Percentiles rank a stretch among this genome's conserved stretches.
phyloP scores from a whole-genome alignment of 2,329 filamentous ascomycete genomes.

The Apiospora aurea region DNA sequence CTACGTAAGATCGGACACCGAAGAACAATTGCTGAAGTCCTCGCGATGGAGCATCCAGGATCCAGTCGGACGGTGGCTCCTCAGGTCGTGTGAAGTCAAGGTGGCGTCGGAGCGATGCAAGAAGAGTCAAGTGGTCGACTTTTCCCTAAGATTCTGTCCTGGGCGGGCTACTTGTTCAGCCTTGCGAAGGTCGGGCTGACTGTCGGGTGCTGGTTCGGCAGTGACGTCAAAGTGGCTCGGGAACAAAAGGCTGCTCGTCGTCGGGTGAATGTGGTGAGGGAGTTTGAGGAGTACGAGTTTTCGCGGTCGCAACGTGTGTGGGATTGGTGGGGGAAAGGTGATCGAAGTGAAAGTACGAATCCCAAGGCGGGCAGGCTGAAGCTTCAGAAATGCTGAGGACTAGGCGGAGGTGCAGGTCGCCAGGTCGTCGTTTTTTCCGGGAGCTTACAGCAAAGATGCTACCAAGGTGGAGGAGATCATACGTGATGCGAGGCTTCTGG shows the following conservation, averaged over 20 bases:
- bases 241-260: background rate
- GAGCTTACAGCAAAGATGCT: conserved; percentile 14
- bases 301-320: conserved; percentile 1
- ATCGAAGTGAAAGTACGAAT: conserved; percentile 1
- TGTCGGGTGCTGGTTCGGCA: background rate
- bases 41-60: conserved; percentile 18
- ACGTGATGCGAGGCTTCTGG: background rate
- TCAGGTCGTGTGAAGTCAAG: background rate
- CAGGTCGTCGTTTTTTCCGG: conserved; percentile 19
- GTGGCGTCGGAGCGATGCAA: background rate
- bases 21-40: conserved; percentile 8
- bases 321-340: conserved; percentile 16
- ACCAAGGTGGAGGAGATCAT: conserved; percentile 11
- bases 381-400: conserved; percentile 23
- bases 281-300: background rate
- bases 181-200: conserved; percentile 17
- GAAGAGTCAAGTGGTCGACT: background rate
- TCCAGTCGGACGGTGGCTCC: background rate
- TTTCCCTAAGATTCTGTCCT: background rate
- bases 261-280: background rate
- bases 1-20: conserved; percentile 17
- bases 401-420: conserved; percentile 26
- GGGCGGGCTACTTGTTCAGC: conserved; percentile 18
- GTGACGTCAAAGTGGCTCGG: conserved; percentile 21
- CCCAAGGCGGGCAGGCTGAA: conserved; percentile 19